A percentile compares a stretch with the other conserved stretches of the same genome.
Conservation (phyloP, 352 stramenopile species). For the Albugo candida region DNA sequence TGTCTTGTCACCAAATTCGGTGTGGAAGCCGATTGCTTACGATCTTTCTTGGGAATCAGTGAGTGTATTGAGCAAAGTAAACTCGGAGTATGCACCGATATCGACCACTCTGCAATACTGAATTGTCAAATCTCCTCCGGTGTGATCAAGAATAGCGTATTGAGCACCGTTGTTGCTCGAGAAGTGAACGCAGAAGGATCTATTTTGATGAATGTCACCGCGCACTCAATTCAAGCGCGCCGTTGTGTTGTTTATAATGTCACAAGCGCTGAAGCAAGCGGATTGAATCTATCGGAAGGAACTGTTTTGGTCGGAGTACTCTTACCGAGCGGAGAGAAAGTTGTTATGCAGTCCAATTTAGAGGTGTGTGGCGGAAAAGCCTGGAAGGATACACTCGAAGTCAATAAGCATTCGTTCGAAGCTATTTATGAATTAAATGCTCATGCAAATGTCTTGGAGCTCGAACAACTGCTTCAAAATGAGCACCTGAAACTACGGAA, state of each 20-base stretch:
- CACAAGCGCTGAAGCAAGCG: constrained; percentile 77
- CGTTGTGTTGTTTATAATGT: constrained; percentile 96
- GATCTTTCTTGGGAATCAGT: constrained; percentile 58
- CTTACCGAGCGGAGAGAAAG: constrained; percentile 79
- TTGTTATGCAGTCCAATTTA: constrained; percentile 83
- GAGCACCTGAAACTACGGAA: constrained; percentile 43
- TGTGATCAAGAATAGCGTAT: constrained; percentile 54
- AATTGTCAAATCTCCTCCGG: constrained; percentile 58
- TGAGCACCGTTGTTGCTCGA: constrained; percentile 78
- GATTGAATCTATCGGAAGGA: constrained; percentile 82
- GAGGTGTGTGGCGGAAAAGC: constrained; percentile 85
- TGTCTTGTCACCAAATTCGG: constrained; percentile 79
- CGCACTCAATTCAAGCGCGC: constrained; percentile 87
- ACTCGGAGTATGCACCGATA: constrained; percentile 27
- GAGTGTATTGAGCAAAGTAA: constrained; percentile 61
- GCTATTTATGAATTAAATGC: constrained; percentile 89
- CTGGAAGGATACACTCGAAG: constrained; percentile 85
- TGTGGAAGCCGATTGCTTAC: constrained; percentile 61
- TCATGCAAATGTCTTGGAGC: constrained; percentile 62
- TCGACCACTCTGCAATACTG: constrained; percentile 51
- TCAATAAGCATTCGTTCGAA: constrained; percentile 91
- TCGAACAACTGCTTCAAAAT: constrained; percentile 72
- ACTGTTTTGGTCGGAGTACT: constrained; percentile 90
- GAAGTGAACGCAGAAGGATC: constrained; percentile 86
- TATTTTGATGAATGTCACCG: constrained; percentile 96